These are phyloP conservation scores for Salix suchowensis DNA, from an alignment of 345 rosid genomes.

Conservation along the genomic window DNA sequence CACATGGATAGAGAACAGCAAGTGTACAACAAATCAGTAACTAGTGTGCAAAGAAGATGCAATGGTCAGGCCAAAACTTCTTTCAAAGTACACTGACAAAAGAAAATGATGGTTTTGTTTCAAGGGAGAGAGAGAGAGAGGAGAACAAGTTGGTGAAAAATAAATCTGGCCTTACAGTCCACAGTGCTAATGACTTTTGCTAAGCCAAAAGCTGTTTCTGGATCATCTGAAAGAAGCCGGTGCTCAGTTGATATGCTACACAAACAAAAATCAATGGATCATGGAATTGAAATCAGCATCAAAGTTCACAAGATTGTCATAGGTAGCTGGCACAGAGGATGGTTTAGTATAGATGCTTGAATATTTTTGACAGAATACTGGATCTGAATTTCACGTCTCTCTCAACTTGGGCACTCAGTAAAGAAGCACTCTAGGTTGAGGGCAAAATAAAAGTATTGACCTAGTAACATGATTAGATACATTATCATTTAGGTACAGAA, in stretches of 20 bases:
- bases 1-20: background rate
- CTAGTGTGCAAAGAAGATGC: background rate
- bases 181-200: constrained; percentile 21
- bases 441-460: background rate
- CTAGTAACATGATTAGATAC: background rate
- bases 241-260: constrained; percentile 36
- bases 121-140: background rate
- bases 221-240: constrained; percentile 20
- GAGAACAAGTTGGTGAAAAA: constrained; percentile 1
- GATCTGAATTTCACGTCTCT: background rate
- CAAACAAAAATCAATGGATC: constrained; percentile 4
- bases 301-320: background rate
- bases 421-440: background rate
- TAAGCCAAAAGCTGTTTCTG: constrained; percentile 25
- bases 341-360: background rate
- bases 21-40: background rate
- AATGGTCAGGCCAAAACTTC: background rate
- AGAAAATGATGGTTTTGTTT: background rate
- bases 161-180: constrained; percentile 28
- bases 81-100: background rate
- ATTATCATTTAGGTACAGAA: background rate
- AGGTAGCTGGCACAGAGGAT: background rate
- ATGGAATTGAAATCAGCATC: background rate
- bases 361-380: background rate
- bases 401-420: background rate